These are phyloP conservation scores for Asterophora lycoperdoides DNA, from an alignment of 768 basidiomycete genomes.

Conservation along the genomic window DNA sequence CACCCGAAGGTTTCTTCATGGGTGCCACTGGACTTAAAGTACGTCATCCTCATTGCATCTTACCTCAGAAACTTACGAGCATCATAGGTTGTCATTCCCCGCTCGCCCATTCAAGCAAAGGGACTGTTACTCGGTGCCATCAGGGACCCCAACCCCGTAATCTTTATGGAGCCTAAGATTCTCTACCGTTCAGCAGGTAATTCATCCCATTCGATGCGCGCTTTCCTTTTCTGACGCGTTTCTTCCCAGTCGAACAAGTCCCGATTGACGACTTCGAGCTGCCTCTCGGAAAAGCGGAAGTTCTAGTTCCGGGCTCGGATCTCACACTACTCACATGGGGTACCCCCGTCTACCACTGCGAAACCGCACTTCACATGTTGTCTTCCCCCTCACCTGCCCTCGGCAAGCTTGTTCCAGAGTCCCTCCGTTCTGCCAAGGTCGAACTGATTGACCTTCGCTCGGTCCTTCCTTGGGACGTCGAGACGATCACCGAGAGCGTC, in stretches of 20 bases:
- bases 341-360: constrained; percentile 89
- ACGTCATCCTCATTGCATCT: neutral
- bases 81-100: constrained; percentile 77
- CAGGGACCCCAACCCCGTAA: constrained; percentile 88
- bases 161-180: constrained; percentile 95
- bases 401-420: constrained; percentile 58
- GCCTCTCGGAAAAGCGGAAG: constrained; percentile 81
- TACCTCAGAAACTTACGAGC: neutral
- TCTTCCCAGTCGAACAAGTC: constrained; percentile 75
- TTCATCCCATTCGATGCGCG: neutral
- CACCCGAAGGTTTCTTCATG: constrained; percentile 93
- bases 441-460: constrained; percentile 91
- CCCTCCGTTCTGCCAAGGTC: constrained; percentile 64
- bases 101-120: constrained; percentile 95
- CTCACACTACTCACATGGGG: constrained; percentile 92
- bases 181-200: constrained; percentile 85
- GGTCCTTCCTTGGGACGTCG: constrained; percentile 85
- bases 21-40: constrained; percentile 89
- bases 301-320: constrained; percentile 68
- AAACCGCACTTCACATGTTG: constrained; percentile 75
- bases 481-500: constrained; percentile 78
- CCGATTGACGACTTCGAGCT: constrained; percentile 83
- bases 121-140: constrained; percentile 83
- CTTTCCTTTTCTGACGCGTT: constrained; percentile 1
- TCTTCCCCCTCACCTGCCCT: constrained; percentile 60